A percentile compares a stretch with the other conserved stretches of the same genome.
These are phyloP conservation scores for Patellaria atrata DNA, from an alignment of 495 filamentous ascomycete species.

Conservation along the genomic window DNA sequence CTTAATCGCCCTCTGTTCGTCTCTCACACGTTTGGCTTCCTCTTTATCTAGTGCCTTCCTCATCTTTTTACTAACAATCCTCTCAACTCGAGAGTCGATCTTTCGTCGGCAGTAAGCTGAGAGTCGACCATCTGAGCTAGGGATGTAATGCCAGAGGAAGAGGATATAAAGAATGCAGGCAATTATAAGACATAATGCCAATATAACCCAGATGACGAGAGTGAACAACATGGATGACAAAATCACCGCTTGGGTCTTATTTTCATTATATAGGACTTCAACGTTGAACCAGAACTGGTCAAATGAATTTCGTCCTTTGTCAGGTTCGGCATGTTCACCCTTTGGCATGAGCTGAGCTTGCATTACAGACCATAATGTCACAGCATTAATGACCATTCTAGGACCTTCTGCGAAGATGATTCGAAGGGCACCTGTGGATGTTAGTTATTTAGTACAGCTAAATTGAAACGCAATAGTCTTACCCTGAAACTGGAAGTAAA, in stretches of 20 bases:
- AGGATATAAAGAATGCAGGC: constrained; percentile 64
- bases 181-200: constrained; percentile 55
- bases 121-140: constrained; percentile 59
- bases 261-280: constrained; percentile 48
- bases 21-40: constrained; percentile 42
- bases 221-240: constrained; percentile 86
- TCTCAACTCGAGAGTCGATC: constrained; percentile 63
- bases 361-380: constrained; percentile 73
- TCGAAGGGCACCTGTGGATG: constrained; percentile 59
- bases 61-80: constrained; percentile 69
- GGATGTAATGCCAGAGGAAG: constrained; percentile 85
- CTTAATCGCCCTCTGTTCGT: constrained; percentile 39
- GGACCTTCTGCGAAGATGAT: constrained; percentile 81
- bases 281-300: constrained; percentile 44
- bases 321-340: constrained; percentile 34
- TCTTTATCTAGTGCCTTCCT: constrained; percentile 75
- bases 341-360: constrained; percentile 51
- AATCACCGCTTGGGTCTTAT: constrained; percentile 64
- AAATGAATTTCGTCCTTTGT: constrained; percentile 31
- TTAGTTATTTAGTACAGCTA: constrained; percentile 2
- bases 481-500: constrained; percentile 91
- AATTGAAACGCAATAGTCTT: constrained; percentile 21
- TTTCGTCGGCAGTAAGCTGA: constrained; percentile 78
- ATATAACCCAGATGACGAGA: constrained; percentile 75
- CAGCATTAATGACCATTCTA: constrained; percentile 72